Evolutionary conservation across 2,329 filamentous ascomycete species (phyloP), one percentile per base, ranked within the genome.

Genomic region (Epichloe coenophiala): DNA sequence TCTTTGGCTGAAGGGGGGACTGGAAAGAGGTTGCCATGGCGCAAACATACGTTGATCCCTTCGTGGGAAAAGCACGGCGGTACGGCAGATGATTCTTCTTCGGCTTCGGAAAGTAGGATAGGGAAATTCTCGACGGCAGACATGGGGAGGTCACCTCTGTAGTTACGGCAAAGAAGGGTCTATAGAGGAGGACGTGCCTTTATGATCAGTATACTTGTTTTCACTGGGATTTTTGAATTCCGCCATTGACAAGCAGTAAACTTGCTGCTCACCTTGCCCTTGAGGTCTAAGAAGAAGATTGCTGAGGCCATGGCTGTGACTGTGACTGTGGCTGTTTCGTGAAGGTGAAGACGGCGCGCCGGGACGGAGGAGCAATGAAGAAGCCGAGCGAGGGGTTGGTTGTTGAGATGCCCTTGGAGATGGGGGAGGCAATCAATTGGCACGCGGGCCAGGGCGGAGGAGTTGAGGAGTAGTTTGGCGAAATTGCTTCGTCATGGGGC

Each of bases 81-180:
- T 3, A 97, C 93, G 55, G 90, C 90, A 45, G 91, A 97, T 60
- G 88, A 95, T 70, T 98, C 93, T 80, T 98, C 93, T 83, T 98
- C 93, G 61, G 93, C 93, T 73, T 98, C 93, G 70, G 87, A 95
- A 50, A 98, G 83, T 53, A 98, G 84, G 60, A 95, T 74, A 42
- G 93, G 93, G 68, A 98, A 98, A 69, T 95, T 94, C 72, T 98
- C 93, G 62, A 98, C 93, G 37, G 93, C 93, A 52, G 89, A 95
- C 93, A 98, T 97, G 69, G 93, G 93, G 58, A 98, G 95, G 63
- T 98, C 93, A 68, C 93, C 93, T 67, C 93, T 82, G 70, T 98
- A 98, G 74, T 98, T 98, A 65, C 93, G 88, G 69, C 93, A 93
- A 64, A 98, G 79, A 61, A 98, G 90, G 75, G 93, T 97, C 90